phyloP scores from a whole-genome alignment of 129 eudicot genomes.

The Ambrosia artemisiifolia region DNA sequence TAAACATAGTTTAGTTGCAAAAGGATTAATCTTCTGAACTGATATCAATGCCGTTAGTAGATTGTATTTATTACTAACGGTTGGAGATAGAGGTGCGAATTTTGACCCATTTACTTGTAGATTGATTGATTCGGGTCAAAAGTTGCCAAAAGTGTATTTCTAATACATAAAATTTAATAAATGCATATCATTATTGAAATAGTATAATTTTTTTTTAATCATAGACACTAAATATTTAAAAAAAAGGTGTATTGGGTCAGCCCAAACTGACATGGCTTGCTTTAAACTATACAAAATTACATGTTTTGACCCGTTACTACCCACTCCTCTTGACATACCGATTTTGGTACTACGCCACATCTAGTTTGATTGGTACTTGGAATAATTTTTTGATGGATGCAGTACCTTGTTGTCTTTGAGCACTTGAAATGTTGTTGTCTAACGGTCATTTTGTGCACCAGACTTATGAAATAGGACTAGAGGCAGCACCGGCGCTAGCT shows the following conservation, averaged over 20 bases:
- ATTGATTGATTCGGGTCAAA: neutral
- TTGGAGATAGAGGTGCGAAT: neutral
- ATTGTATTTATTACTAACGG: conserved; percentile 2
- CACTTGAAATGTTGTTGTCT: conserved; percentile 11
- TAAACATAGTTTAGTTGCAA: too few species aligned
- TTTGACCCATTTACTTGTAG: neutral
- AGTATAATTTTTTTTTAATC: neutral
- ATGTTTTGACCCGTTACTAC: neutral
- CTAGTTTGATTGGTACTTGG: neutral
- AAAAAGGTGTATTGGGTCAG: neutral
- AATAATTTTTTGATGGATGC: neutral
- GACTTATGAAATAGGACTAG: conserved; percentile 57
- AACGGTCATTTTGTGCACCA: conserved; percentile 28
- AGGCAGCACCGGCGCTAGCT: conserved; percentile 79
- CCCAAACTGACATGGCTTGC: too few species aligned
- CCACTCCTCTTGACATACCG: too few species aligned
- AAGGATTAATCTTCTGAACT: neutral
- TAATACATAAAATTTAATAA: too few species aligned
- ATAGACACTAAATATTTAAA: neutral
- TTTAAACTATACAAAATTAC: neutral
- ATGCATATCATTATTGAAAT: neutral
- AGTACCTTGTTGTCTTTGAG: neutral
- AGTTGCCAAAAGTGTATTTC: too few species aligned
- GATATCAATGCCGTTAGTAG: neutral
- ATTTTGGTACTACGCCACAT: too few species aligned